phyloP scores from a whole-genome alignment of 2,329 filamentous ascomycete genomes.

The Clonostachys chloroleuca region DNA sequence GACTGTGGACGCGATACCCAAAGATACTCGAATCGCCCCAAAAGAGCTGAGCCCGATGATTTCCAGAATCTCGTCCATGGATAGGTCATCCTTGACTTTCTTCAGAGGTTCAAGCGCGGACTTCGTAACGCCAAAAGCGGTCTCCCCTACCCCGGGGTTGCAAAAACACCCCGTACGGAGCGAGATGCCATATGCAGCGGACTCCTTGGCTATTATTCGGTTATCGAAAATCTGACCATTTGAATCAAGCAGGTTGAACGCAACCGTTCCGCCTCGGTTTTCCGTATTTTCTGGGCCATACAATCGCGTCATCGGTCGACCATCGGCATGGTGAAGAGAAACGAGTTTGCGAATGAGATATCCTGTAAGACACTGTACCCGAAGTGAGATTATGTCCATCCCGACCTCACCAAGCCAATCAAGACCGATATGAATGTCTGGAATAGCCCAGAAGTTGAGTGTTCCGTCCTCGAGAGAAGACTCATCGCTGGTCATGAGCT shows the following conservation, averaged over 20 bases:
- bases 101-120: conserved; percentile 5
- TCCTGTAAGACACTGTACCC: conserved; percentile 28
- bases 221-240: conserved; percentile 25
- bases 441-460: conserved; percentile 29
- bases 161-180: conserved; percentile 36
- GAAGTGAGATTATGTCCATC: conserved; percentile 15
- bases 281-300: conserved; percentile 24
- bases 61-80: conserved; percentile 11
- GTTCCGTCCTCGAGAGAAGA: conserved; percentile 34
- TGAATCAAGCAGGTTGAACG: conserved; percentile 30
- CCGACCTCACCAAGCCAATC: conserved; percentile 24
- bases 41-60: conserved; percentile 12
- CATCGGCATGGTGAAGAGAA: conserved; percentile 21
- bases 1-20: conserved; percentile 27
- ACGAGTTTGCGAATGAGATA: conserved; percentile 24
- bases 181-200: conserved; percentile 24
- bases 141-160: conserved; percentile 31
- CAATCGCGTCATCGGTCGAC: conserved; percentile 20
- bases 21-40: conserved; percentile 30
- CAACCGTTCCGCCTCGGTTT: conserved; percentile 26
- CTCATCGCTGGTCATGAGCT: conserved; percentile 16
- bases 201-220: conserved; percentile 24
- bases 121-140: conserved; percentile 19
- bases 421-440: conserved; percentile 27
- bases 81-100: conserved; percentile 5